Evolutionary conservation across 208 protist genomes (phyloP).

Genomic region (Crithidia expoeki): DNA sequence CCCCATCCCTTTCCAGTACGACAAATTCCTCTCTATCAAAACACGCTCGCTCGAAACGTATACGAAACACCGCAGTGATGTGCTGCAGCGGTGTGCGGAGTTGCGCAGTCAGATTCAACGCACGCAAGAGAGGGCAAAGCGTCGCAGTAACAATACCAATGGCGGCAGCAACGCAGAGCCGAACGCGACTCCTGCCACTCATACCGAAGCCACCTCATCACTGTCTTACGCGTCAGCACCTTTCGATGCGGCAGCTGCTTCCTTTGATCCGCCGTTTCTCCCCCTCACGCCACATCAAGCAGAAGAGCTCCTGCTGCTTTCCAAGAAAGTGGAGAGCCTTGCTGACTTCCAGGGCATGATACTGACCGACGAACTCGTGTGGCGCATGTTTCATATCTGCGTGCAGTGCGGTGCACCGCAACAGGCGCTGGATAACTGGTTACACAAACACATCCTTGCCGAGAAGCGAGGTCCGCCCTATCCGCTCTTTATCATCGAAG

Average conservation of each 20-base stretch:
- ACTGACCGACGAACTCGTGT: conserved; percentile 69
- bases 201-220: not conserved
- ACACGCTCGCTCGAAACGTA: conserved; percentile 59
- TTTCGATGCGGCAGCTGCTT: not conserved
- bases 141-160: not conserved
- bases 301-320: conserved; percentile 55
- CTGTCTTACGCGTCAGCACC: not conserved
- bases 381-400: conserved; percentile 52
- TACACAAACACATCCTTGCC: conserved; percentile 39
- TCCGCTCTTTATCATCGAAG: conserved; percentile 39
- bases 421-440: conserved; percentile 37
- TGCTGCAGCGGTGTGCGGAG: conserved; percentile 46
- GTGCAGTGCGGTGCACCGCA: conserved; percentile 49
- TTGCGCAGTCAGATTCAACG: conserved; percentile 27
- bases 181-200: not conserved
- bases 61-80: conserved; percentile 45
- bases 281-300: conserved; percentile 45
- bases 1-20: conserved; percentile 56
- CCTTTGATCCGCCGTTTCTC: not conserved
- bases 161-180: no score
- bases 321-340: conserved; percentile 50
- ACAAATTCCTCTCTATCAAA: conserved; percentile 85
- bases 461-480: conserved; percentile 44
- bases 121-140: conserved; percentile 10
- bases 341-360: conserved; percentile 65